Evolutionary conservation across 805 yeast species (phyloP), one percentile per base, ranked within the genome.

Genomic region (Pichia deserticola): DNA sequence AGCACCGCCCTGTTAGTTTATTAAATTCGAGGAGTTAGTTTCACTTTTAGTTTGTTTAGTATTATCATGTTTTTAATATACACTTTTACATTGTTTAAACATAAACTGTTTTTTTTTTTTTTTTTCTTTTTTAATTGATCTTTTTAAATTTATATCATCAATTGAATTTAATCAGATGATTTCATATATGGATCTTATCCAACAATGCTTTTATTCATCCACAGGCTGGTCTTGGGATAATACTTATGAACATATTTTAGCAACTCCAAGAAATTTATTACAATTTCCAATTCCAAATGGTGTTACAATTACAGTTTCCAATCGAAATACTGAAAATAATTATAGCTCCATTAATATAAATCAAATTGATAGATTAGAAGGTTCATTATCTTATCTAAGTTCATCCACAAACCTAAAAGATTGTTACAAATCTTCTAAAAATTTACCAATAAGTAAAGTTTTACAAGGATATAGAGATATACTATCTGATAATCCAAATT

Each of bases 141-240:
- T 20, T 20, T 20, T 20, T 20, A 20, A 20, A 2, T 20, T 20
- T 20, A 20, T 20, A 20, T 3, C 34, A 32, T 11, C 34, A 28
- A 11, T 6, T 10, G 9, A 20, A 20, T 20, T 20, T 20, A 20
- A 20, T 3, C 34, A 34, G 44, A 89, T 89, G 97, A 71, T 82
- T 53, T 76, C 79, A 40, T 90, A 86, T 69, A 89, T 92, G 96
- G 96, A 92, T 58, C 85, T 84, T 64, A 77, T 92, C 34, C 83
- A 84, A 57, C 74, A 77, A 65, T 78, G 86, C 56, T 92, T 86
- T 68, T 78, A 84, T 63, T 66, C 72, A 37, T 64, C 84, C 28
- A 82, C 95, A 1, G 75, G 76, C 5, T 90, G 97, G 97, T 81
- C 83, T 57, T 78, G 79, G 50, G 88, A 86, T 55, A 85, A 85